These are phyloP conservation scores for Entophlyctis luteolus DNA, from an alignment of 192 early-diverging fungal genomes.

Conservation along the genomic window DNA sequence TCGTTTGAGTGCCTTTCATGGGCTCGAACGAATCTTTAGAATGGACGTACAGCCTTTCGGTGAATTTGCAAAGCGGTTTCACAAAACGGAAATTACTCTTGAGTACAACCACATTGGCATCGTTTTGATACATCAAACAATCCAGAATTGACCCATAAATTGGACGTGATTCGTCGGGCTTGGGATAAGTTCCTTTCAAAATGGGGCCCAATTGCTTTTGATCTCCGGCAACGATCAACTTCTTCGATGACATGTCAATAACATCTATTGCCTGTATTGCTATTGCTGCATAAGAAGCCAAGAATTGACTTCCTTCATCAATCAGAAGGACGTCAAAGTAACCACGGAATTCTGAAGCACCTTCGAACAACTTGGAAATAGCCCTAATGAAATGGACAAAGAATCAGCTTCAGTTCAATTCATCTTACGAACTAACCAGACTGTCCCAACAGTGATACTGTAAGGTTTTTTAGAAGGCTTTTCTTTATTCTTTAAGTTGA, in stretches of 20 bases:
- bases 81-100: conserved; percentile 44
- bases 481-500: not conserved
- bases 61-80: conserved; percentile 22
- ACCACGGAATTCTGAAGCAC: not conserved
- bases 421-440: conserved; percentile 23
- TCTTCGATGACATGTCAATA: not conserved
- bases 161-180: not conserved
- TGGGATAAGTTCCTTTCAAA: conserved; percentile 29
- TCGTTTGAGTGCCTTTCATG: not conserved
- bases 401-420: not conserved
- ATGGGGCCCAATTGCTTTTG: conserved; percentile 35
- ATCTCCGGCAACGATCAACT: conserved; percentile 34
- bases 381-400: not conserved
- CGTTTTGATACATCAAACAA: conserved; percentile 19
- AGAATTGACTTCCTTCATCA: conserved; percentile 38
- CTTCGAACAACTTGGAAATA: conserved; percentile 14
- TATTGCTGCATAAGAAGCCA: conserved; percentile 28
- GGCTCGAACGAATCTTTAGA: conserved; percentile 9
- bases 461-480: not conserved
- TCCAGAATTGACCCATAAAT: conserved; percentile 37
- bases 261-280: conserved; percentile 17
- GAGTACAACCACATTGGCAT: conserved; percentile 22
- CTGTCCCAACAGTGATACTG: conserved; percentile 28
- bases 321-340: conserved; percentile 32
- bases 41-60: conserved; percentile 20